Evolutionary conservation across 2,329 filamentous ascomycete genomes (phyloP).

Genomic region (Fusarium incarnatum): DNA sequence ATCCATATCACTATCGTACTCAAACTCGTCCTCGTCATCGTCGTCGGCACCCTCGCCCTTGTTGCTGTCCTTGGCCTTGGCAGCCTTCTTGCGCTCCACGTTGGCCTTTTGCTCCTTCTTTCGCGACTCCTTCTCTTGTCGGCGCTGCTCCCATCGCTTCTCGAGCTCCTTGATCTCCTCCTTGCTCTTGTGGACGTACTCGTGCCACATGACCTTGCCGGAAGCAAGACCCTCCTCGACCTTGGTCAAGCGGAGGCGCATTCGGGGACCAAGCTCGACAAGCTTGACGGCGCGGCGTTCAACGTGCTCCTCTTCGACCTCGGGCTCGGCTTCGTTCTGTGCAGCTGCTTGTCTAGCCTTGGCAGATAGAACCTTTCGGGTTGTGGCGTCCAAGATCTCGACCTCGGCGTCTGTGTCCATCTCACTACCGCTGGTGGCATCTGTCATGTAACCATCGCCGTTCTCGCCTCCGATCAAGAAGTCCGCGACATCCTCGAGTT

Average conservation of each 20-base stretch:
- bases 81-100: slow-evolving; percentile 81
- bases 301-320: slow-evolving; percentile 67
- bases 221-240: slow-evolving; percentile 93
- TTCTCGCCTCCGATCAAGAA: slow-evolving; percentile 88
- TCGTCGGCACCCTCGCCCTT: slow-evolving; percentile 47
- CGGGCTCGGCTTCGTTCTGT: slow-evolving; percentile 56
- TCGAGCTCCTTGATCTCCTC: slow-evolving; percentile 83
- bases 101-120: slow-evolving; percentile 89
- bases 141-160: slow-evolving; percentile 81
- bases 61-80: slow-evolving; percentile 56
- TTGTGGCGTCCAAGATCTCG: slow-evolving; percentile 77
- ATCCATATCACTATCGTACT: slow-evolving; percentile 59
- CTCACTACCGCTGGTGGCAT: slow-evolving; percentile 87
- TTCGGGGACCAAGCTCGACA: slow-evolving; percentile 89
- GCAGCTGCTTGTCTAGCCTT: slow-evolving; percentile 58
- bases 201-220: slow-evolving; percentile 97
- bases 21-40: slow-evolving; percentile 56
- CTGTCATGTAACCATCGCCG: slow-evolving; percentile 84
- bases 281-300: slow-evolving; percentile 92
- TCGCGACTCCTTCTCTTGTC: slow-evolving; percentile 83
- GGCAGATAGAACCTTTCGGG: slow-evolving; percentile 71
- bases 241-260: slow-evolving; percentile 91
- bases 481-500: slow-evolving; percentile 92
- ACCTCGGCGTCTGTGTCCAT: slow-evolving; percentile 95
- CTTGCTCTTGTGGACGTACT: slow-evolving; percentile 87